These are phyloP conservation scores for Fusarium subglutinans DNA, from an alignment of 2,329 filamentous ascomycete species.

Conservation along the genomic window DNA sequence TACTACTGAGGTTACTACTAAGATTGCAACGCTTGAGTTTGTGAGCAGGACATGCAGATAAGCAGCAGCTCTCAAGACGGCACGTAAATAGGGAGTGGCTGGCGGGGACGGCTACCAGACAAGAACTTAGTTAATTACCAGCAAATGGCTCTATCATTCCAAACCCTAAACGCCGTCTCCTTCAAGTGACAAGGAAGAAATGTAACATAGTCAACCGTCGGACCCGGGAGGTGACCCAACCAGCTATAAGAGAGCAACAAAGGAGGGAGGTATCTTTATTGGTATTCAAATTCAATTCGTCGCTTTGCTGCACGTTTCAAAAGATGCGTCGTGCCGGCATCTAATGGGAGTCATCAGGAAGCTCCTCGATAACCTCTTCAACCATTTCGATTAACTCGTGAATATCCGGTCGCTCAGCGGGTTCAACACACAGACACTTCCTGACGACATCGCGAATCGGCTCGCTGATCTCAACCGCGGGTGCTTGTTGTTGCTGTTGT, in stretches of 20 bases:
- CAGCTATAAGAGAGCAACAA: neutral
- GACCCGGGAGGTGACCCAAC: neutral
- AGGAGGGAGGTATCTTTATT: constrained; percentile 25
- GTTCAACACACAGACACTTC: constrained; percentile 86
- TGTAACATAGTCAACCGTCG: constrained; percentile 6
- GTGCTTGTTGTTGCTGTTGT: constrained; percentile 43
- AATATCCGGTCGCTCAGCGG: constrained; percentile 86
- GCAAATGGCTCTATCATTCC: constrained; percentile 36
- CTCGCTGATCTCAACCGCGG: constrained; percentile 73
- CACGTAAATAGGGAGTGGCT: neutral
- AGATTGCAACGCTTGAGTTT: neutral
- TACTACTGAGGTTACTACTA: neutral
- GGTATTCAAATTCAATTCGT: neutral
- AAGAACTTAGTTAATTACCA: constrained; percentile 30
- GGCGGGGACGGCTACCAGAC: constrained; percentile 11
- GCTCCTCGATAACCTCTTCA: constrained; percentile 73
- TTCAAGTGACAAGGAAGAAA: constrained; percentile 10
- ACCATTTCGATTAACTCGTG: constrained; percentile 83
- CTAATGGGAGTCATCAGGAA: constrained; percentile 64
- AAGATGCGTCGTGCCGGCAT: neutral
- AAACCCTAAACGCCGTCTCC: constrained; percentile 39
- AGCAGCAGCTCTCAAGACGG: neutral
- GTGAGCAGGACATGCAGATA: neutral
- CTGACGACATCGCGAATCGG: constrained; percentile 87
- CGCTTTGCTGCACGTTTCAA: neutral